These are phyloP conservation scores for Fomes fomentarius DNA, from an alignment of 1,284 basidiomycete genomes.

Conservation along the genomic window DNA sequence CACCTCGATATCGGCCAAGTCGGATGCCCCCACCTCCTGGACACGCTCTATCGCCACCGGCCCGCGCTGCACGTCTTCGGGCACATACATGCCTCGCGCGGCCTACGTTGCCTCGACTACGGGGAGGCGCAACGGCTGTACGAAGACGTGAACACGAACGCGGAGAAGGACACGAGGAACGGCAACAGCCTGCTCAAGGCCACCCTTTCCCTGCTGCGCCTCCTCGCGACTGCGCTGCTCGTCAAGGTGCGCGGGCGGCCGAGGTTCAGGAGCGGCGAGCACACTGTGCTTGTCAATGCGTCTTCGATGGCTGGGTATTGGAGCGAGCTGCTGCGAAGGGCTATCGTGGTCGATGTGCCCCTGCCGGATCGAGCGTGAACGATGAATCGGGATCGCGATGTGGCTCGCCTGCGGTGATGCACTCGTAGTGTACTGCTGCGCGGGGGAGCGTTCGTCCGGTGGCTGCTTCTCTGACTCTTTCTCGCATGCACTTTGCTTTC, in stretches of 20 bases:
- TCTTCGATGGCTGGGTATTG: neutral
- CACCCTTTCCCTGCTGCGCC: too few species aligned
- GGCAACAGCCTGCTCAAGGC: conserved; percentile 25
- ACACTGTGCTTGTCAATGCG: conserved; percentile 17
- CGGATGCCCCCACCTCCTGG: conserved; percentile 39
- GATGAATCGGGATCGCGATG: neutral
- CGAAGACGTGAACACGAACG: conserved; percentile 34
- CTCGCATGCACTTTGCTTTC: neutral
- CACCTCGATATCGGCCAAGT: conserved; percentile 34
- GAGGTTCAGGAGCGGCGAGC: neutral
- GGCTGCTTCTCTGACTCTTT: neutral
- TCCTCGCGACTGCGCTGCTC: conserved; percentile 1
- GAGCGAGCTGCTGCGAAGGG: neutral
- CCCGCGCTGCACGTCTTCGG: conserved; percentile 45
- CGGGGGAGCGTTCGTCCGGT: neutral
- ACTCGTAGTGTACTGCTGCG: neutral
- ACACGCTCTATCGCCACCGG: conserved; percentile 35
- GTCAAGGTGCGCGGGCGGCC: conserved; percentile 1
- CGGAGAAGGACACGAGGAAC: too few species aligned
- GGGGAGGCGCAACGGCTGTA: conserved; percentile 33
- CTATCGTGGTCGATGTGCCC: conserved; percentile 10
- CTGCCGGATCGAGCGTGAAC: conserved; percentile 2
- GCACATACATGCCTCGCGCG: conserved; percentile 44
- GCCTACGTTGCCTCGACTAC: conserved; percentile 37
- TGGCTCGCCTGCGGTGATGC: neutral